Percentiles rank a stretch among this genome's conserved stretches.
Conservation (phyloP, 2,329 filamentous ascomycete species). For the Xylariaceae sp. region DNA sequence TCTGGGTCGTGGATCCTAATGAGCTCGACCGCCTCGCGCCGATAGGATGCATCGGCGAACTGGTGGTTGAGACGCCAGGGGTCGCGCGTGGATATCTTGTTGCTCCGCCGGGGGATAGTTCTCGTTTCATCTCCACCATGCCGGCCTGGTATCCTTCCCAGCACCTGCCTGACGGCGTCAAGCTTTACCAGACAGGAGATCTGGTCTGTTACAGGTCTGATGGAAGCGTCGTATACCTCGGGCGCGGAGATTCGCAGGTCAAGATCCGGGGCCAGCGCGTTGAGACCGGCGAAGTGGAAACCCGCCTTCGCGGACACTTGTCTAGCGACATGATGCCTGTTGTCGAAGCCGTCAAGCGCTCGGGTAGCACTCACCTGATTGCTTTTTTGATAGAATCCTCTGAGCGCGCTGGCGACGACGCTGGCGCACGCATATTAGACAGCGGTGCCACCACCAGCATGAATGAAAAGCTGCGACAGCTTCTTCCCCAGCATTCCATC, state of each 20-base stretch:
- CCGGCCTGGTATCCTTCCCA: conserved; percentile 14
- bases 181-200: conserved; percentile 18
- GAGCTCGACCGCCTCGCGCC: conserved; percentile 8
- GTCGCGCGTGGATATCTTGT: conserved; percentile 15
- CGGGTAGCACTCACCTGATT: conserved; percentile 1
- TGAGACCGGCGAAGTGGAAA: conserved; percentile 15
- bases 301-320: conserved; percentile 7
- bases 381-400: conserved; percentile 10
- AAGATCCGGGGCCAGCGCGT: conserved; percentile 20
- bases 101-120: not conserved
- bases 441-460: not conserved
- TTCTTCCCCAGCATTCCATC: conserved; percentile 20
- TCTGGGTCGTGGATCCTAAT: conserved; percentile 14
- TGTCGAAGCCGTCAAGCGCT: conserved; percentile 10
- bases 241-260: conserved; percentile 15
- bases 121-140: not conserved
- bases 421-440: conserved; percentile 8
- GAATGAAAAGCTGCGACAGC: conserved; percentile 3
- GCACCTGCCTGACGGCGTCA: conserved; percentile 2
- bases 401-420: not conserved
- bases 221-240: conserved; percentile 7
- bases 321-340: conserved; percentile 3
- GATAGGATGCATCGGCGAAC: conserved; percentile 16
- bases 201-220: conserved; percentile 11
- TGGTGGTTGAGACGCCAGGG: conserved; percentile 10